Evolutionary conservation across 305 asterid species (phyloP).

Genomic region (Stenogyne calaminthoides): DNA sequence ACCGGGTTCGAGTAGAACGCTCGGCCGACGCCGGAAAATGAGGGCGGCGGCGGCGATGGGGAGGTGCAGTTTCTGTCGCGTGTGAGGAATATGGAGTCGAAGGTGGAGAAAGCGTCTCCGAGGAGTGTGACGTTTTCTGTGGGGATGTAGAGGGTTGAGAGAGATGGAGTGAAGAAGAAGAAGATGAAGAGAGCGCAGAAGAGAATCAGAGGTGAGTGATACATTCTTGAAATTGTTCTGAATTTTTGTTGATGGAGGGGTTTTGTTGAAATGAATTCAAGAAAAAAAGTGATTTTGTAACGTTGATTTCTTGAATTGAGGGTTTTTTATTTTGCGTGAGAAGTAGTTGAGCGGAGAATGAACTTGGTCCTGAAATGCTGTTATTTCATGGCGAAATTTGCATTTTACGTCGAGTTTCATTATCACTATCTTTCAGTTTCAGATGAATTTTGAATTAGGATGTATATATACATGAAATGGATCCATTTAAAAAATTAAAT

Average conservation of each 20-base stretch:
- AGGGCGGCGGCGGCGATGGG: constrained; percentile 28
- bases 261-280: constrained; percentile 9
- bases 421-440: too few species aligned
- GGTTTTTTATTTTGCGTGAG: too few species aligned
- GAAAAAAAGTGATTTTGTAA: neutral
- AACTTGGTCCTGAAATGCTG: too few species aligned
- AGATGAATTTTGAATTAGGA: too few species aligned
- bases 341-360: too few species aligned
- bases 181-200: constrained; percentile 27
- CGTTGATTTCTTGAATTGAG: neutral
- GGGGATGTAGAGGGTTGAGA: constrained; percentile 27
- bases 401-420: too few species aligned
- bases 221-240: constrained; percentile 29
- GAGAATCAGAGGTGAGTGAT: constrained; percentile 25
- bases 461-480: too few species aligned
- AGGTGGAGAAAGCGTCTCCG: constrained; percentile 60
- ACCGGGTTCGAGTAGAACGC: constrained; percentile 61
- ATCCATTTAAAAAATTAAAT: too few species aligned
- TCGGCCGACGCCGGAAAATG: constrained; percentile 52
- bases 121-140: constrained; percentile 51
- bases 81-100: constrained; percentile 57
- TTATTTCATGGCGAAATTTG: too few species aligned
- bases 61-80: constrained; percentile 41
- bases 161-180: constrained; percentile 32
- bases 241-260: neutral